Conservation (phyloP, 139 green algal genomes). For the Pleodorina starrii region DNA sequence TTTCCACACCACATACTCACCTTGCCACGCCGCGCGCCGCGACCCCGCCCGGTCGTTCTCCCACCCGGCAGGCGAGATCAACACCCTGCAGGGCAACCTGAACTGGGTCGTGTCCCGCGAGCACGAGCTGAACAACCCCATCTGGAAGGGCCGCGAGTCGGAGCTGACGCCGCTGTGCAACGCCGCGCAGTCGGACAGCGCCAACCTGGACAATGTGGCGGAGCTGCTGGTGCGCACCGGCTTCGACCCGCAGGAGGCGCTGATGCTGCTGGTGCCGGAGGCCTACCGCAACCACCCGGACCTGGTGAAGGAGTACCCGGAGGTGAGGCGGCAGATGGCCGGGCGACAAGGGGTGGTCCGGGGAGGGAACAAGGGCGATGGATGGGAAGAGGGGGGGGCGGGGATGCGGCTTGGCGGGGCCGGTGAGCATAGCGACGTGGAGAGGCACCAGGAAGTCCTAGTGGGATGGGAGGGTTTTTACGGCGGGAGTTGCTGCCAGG, state of each 20-base stretch:
- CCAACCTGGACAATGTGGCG: slow-evolving; percentile 97
- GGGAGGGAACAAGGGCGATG: too few species aligned
- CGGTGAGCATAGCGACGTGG: too few species aligned
- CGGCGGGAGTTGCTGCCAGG: too few species aligned
- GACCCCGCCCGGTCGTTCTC: not conserved
- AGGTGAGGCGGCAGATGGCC: slow-evolving; percentile 48
- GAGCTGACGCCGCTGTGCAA: slow-evolving; percentile 93
- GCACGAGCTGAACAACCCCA: slow-evolving; percentile 85
- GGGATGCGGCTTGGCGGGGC: too few species aligned
- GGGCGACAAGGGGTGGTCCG: not conserved
- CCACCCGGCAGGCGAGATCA: slow-evolving; percentile 92
- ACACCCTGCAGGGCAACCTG: slow-evolving; percentile 99
- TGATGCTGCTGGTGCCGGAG: slow-evolving; percentile 96
- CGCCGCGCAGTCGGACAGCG: slow-evolving; percentile 89
- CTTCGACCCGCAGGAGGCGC: slow-evolving; percentile 81
- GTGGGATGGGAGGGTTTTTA: too few species aligned
- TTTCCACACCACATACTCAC: too few species aligned
- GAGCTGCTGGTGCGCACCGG: slow-evolving; percentile 94
- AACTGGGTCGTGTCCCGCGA: slow-evolving; percentile 98
- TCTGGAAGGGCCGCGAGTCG: slow-evolving; percentile 93
- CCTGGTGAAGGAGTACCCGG: slow-evolving; percentile 81
- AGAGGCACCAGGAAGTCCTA: too few species aligned
- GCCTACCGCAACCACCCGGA: slow-evolving; percentile 91
- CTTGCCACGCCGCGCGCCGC: too few species aligned
- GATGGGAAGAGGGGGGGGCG: too few species aligned